These are phyloP conservation scores for Crepidotus variabilis DNA, from an alignment of 768 basidiomycete genomes.

Conservation along the genomic window DNA sequence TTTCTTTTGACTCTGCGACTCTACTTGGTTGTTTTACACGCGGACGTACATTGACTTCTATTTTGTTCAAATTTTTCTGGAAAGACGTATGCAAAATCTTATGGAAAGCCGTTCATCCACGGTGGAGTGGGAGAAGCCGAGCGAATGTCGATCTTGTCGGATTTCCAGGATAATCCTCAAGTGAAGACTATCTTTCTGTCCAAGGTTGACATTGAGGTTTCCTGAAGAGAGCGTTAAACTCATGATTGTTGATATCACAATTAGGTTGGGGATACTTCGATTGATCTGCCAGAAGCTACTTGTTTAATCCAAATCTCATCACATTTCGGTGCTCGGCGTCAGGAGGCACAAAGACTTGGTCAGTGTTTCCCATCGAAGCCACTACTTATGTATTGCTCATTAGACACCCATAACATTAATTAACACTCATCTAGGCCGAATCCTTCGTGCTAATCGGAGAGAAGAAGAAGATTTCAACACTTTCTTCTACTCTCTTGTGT, in stretches of 20 bases:
- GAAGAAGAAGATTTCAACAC: slow-evolving; percentile 99
- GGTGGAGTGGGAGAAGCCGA: slow-evolving; percentile 94
- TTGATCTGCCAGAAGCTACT: slow-evolving; percentile 97
- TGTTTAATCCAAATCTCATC: slow-evolving; percentile 99
- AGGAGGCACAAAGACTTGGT: slow-evolving; percentile 97
- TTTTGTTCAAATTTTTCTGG: slow-evolving; percentile 6
- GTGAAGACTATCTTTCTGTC: slow-evolving; percentile 99
- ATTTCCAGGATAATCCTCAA: slow-evolving; percentile 92
- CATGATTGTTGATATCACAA: slow-evolving; percentile 2
- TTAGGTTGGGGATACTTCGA: slow-evolving; percentile 96
- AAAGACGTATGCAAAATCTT: slow-evolving; percentile 89
- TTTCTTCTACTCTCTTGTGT: slow-evolving; percentile 98
- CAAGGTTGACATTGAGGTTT: slow-evolving; percentile 57
- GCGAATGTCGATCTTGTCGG: slow-evolving; percentile 90
- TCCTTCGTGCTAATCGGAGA: slow-evolving; percentile 92
- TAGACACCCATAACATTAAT: no score
- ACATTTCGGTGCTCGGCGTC: slow-evolving; percentile 96
- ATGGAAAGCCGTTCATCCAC: slow-evolving; percentile 93
- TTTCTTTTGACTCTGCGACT: not conserved
- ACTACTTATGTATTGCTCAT: slow-evolving; percentile 1
- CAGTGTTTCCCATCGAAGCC: slow-evolving; percentile 16
- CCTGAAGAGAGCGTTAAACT: not conserved
- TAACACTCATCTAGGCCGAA: slow-evolving; percentile 60
- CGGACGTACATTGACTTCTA: no score
- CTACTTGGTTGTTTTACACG: no score